These are phyloP conservation scores for Wallacemonas sp. DNA, from an alignment of 208 protist species.

Conservation along the genomic window DNA sequence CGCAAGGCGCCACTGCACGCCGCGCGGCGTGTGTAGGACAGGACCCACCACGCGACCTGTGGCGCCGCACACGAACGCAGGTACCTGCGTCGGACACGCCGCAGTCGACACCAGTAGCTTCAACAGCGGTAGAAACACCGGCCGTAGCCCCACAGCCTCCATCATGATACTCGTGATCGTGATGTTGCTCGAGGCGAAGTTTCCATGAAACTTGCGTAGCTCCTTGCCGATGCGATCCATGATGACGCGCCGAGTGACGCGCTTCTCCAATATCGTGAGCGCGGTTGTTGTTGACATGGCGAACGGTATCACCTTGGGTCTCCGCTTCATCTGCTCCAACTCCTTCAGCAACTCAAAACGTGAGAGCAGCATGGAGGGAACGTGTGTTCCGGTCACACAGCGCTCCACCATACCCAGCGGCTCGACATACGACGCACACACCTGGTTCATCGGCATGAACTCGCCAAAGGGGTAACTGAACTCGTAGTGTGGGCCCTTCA, in stretches of 20 bases:
- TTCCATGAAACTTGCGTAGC: constrained; percentile 85
- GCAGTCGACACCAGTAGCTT: constrained; percentile 68
- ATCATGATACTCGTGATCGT: constrained; percentile 59
- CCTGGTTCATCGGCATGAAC: constrained; percentile 76
- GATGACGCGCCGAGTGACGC: constrained; percentile 57
- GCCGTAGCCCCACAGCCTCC: constrained; percentile 61
- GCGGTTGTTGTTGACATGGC: constrained; percentile 86
- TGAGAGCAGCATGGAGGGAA: constrained; percentile 88
- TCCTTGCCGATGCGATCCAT: constrained; percentile 75
- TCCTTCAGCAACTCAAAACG: constrained; percentile 84
- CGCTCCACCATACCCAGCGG: constrained; percentile 64
- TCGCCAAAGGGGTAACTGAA: constrained; percentile 90
- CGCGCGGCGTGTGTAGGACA: constrained; percentile 56
- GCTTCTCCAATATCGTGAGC: constrained; percentile 69
- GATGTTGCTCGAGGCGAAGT: constrained; percentile 77
- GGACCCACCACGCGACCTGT: constrained; percentile 82
- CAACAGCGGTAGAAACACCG: constrained; percentile 83
- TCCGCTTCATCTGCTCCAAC: constrained; percentile 58
- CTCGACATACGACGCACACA: constrained; percentile 82
- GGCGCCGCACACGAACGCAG: constrained; percentile 84
- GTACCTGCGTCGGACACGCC: constrained; percentile 36
- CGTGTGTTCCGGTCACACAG: constrained; percentile 71
- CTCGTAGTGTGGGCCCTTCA: constrained; percentile 80
- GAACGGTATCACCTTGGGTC: constrained; percentile 75
- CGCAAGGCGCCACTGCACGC: constrained; percentile 21